Conservation (phyloP, 1,284 basidiomycete species). For the Neotropicomus parvogracilis region DNA sequence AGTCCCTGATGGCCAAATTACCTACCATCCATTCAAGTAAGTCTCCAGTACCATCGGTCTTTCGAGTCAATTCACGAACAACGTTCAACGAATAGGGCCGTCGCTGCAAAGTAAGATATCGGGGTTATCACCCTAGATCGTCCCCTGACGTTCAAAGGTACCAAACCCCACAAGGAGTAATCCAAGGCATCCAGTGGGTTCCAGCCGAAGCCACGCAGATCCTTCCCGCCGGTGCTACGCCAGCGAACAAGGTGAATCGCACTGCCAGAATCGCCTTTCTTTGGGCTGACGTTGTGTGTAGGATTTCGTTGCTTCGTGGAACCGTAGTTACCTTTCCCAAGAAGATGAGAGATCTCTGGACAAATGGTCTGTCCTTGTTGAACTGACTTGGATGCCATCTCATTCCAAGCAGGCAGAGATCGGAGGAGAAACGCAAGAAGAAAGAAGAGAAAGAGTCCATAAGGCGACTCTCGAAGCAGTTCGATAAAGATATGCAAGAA, state of each 20-base stretch:
- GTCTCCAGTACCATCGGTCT: conserved; percentile 22
- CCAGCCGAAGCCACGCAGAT: conserved; percentile 62
- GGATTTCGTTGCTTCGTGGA: conserved; percentile 61
- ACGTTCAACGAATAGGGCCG: conserved; percentile 46
- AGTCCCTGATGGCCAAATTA: conserved; percentile 52
- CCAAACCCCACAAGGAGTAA: conserved; percentile 61
- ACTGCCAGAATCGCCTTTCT: neutral
- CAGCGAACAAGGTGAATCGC: conserved; percentile 49
- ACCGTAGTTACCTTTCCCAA: conserved; percentile 38
- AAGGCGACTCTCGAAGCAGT: conserved; percentile 48
- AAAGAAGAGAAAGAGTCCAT: conserved; percentile 55
- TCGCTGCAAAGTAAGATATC: conserved; percentile 56
- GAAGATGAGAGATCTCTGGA: conserved; percentile 43
- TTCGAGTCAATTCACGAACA: conserved; percentile 18
- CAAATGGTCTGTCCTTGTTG: conserved; percentile 44
- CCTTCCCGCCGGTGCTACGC: conserved; percentile 54
- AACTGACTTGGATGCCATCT: conserved; percentile 4
- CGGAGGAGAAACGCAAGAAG: conserved; percentile 54
- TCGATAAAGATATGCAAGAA: conserved; percentile 45
- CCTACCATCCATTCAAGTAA: conserved; percentile 71
- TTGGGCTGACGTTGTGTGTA: conserved; percentile 24
- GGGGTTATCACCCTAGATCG: neutral
- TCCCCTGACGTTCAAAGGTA: conserved; percentile 47
- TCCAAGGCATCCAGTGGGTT: conserved; percentile 73
- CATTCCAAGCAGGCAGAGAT: conserved; percentile 44